Percentiles rank a stretch among this genome's conserved stretches.
phyloP scores from a whole-genome alignment of 2,329 filamentous ascomycete genomes.

The Magnaporthiopsis rhizophila region DNA sequence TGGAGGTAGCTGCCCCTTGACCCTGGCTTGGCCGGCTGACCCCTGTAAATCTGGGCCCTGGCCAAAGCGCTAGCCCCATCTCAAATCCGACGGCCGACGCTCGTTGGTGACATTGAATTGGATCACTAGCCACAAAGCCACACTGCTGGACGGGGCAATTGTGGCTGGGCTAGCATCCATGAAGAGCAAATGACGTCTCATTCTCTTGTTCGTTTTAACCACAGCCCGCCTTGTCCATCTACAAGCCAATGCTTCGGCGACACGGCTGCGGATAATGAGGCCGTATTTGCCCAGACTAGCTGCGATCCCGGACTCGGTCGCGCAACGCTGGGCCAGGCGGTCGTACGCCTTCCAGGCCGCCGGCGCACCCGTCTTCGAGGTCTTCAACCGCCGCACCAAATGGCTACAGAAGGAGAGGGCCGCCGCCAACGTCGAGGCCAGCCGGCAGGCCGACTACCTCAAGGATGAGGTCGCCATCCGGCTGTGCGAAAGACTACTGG shows the following conservation, averaged over 20 bases:
- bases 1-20: neutral
- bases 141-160: neutral
- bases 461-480: constrained; percentile 85
- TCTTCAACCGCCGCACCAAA: constrained; percentile 86
- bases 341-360: constrained; percentile 72
- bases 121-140: neutral
- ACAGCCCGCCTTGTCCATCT: neutral
- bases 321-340: constrained; percentile 38
- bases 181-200: neutral
- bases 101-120: too few relatives aligned
- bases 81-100: neutral
- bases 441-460: constrained; percentile 81
- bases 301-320: constrained; percentile 24
- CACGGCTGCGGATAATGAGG: constrained; percentile 11
- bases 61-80: neutral
- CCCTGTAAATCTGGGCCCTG: neutral
- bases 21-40: neutral
- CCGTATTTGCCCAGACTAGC: constrained; percentile 8
- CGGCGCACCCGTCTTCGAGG: constrained; percentile 70
- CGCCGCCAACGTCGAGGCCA: constrained; percentile 58
- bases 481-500: constrained; percentile 76
- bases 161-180: neutral
- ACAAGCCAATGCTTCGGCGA: constrained; percentile 5
- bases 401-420: constrained; percentile 87
- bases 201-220: neutral